Evolutionary conservation across 768 basidiomycete species (phyloP).

Genomic region (Crepidotus variabilis): DNA sequence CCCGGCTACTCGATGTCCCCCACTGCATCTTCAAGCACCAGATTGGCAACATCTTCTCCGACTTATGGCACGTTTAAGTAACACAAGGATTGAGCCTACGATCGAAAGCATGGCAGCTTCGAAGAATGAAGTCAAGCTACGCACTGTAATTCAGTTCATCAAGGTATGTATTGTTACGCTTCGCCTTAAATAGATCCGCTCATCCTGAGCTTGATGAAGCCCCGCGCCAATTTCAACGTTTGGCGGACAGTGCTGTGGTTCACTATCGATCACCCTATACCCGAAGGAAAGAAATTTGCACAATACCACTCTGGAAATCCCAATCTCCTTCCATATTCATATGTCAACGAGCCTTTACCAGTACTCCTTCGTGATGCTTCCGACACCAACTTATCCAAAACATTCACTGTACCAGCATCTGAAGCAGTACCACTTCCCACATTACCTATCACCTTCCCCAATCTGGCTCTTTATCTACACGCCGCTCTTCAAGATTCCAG

Average conservation of each 20-base stretch:
- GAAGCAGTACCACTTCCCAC: slow-evolving; percentile 58
- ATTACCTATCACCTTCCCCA: slow-evolving; percentile 73
- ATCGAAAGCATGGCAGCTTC: slow-evolving; percentile 59
- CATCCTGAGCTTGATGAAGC: slow-evolving; percentile 31
- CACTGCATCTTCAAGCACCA: slow-evolving; percentile 70
- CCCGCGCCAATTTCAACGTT: slow-evolving; percentile 51
- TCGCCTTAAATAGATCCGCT: neutral
- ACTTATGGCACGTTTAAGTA: slow-evolving; percentile 70
- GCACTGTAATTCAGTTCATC: slow-evolving; percentile 76
- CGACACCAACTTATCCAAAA: slow-evolving; percentile 63
- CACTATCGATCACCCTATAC: slow-evolving; percentile 63
- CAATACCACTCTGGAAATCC: slow-evolving; percentile 58
- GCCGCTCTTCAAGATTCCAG: slow-evolving; percentile 69
- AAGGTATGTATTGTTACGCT: slow-evolving; percentile 43
- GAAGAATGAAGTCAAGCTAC: slow-evolving; percentile 55
- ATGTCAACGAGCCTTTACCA: slow-evolving; percentile 55
- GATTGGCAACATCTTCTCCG: slow-evolving; percentile 74
- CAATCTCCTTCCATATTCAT: slow-evolving; percentile 69
- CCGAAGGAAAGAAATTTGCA: slow-evolving; percentile 35
- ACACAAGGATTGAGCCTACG: slow-evolving; percentile 67
- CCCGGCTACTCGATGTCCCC: slow-evolving; percentile 62
- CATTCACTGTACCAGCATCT: slow-evolving; percentile 67
- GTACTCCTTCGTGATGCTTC: slow-evolving; percentile 59
- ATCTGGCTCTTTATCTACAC: slow-evolving; percentile 72
- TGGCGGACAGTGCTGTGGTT: slow-evolving; percentile 81